Percentiles rank a stretch among this genome's conserved stretches.
phyloP scores from a whole-genome alignment of 139 green algal species.

The Dunaliella primolecta region DNA sequence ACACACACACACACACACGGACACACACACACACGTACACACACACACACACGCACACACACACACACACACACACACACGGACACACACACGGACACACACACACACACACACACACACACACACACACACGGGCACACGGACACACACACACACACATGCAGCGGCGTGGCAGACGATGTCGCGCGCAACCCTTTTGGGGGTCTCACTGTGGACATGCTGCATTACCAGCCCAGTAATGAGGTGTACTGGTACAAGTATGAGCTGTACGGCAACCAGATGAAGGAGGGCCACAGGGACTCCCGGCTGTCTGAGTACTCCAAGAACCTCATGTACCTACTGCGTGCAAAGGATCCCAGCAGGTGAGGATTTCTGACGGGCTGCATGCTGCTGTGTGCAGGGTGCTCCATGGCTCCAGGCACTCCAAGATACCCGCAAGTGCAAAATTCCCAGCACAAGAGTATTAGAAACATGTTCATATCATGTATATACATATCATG shows the following conservation, averaged over 20 bases:
- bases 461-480: too few species aligned
- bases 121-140: neutral
- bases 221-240: constrained; percentile 38
- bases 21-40: neutral
- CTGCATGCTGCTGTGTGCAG: neutral
- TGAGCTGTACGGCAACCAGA: constrained; percentile 27
- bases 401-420: neutral
- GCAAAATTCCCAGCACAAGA: too few species aligned
- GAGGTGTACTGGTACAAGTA: constrained; percentile 60
- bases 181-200: constrained; percentile 40
- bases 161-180: constrained; percentile 51
- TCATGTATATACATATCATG: too few species aligned
- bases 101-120: neutral
- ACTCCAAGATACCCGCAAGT: neutral
- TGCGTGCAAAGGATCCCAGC: constrained; percentile 47
- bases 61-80: neutral
- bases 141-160: neutral
- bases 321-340: constrained; percentile 57
- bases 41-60: constrained; percentile 5
- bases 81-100: neutral
- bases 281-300: constrained; percentile 41
- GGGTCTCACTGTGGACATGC: constrained; percentile 43
- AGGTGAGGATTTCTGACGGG: too few species aligned
- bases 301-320: constrained; percentile 47
- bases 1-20: neutral